Evolutionary conservation across 2,329 filamentous ascomycete species (phyloP).

Genomic region (Malbranchea zuffiana): DNA sequence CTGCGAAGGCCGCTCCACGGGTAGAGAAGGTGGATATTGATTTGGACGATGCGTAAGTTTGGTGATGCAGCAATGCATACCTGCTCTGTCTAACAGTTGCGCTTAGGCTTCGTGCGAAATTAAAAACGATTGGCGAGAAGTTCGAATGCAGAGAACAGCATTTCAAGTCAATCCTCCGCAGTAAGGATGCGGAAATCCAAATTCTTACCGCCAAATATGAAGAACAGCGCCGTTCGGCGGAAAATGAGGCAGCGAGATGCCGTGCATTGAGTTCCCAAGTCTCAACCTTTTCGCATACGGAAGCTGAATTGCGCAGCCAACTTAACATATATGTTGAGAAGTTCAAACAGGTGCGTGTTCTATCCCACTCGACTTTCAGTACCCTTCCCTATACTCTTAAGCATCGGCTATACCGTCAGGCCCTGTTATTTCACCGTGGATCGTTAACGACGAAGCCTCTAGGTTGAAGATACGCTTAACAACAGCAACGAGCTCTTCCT

Average conservation of each 20-base stretch:
- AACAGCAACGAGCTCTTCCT: constrained; percentile 96
- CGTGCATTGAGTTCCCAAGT: constrained; percentile 84
- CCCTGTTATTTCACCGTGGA: not conserved
- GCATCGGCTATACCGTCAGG: too few species aligned
- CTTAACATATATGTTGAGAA: constrained; percentile 98
- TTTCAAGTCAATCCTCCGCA: constrained; percentile 81
- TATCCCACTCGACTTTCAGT: constrained; percentile 9
- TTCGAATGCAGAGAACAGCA: constrained; percentile 92
- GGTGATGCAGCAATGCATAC: not conserved
- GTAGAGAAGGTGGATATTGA: constrained; percentile 75
- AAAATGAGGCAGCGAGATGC: constrained; percentile 66
- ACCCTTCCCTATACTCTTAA: constrained; percentile 3
- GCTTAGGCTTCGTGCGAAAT: constrained; percentile 53
- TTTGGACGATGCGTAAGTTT: constrained; percentile 70
- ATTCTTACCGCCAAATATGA: constrained; percentile 82
- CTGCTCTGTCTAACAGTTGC: constrained; percentile 5
- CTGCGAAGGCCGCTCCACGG: constrained; percentile 72
- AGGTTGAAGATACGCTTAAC: constrained; percentile 98
- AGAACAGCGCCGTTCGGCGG: constrained; percentile 77
- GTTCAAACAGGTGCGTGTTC: constrained; percentile 80
- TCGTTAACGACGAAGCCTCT: constrained; percentile 21
- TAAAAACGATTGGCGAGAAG: constrained; percentile 90
- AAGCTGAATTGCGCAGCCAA: constrained; percentile 84
- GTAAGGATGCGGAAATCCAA: constrained; percentile 91
- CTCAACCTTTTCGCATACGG: constrained; percentile 89